Conservation (phyloP, 192 early-diverging fungal genomes). For the Podila epigama region DNA sequence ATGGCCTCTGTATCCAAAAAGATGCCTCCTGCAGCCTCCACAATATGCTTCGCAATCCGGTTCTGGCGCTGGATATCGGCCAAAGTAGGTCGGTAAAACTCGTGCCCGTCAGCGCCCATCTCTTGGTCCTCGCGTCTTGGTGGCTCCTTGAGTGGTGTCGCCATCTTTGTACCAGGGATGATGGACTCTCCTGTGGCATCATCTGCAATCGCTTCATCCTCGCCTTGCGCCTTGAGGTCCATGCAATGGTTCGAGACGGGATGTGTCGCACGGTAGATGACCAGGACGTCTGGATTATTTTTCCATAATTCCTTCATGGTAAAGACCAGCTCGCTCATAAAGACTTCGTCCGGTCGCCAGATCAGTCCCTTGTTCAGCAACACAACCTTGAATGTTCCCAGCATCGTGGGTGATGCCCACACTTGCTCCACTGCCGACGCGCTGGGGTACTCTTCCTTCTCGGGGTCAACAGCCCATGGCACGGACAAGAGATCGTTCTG, state of each 20-base stretch:
- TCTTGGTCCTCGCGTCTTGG: slow-evolving; percentile 44
- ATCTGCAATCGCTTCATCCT: slow-evolving; percentile 42
- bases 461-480: slow-evolving; percentile 33
- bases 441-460: slow-evolving; percentile 39
- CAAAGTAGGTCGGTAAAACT: slow-evolving; percentile 27
- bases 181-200: slow-evolving; percentile 10
- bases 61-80: slow-evolving; percentile 58
- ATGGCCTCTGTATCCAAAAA: slow-evolving; percentile 57
- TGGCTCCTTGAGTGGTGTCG: slow-evolving; percentile 31
- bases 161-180: slow-evolving; percentile 21
- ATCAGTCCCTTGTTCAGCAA: slow-evolving; percentile 56
- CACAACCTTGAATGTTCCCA: slow-evolving; percentile 37
- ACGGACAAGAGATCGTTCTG: slow-evolving; percentile 63
- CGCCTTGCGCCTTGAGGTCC: slow-evolving; percentile 29
- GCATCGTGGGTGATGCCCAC: slow-evolving; percentile 38
- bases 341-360: slow-evolving; percentile 52
- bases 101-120: too few relatives aligned
- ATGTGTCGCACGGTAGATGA: slow-evolving; percentile 57
- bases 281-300: slow-evolving; percentile 44
- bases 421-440: slow-evolving; percentile 49
- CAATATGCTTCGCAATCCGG: slow-evolving; percentile 55
- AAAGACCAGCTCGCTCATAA: slow-evolving; percentile 50
- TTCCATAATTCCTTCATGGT: slow-evolving; percentile 50
- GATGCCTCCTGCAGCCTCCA: slow-evolving; percentile 61
- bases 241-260: slow-evolving; percentile 57